phyloP scores from a whole-genome alignment of 1,139 yeast species.

The Scheffersomyces titani region DNA sequence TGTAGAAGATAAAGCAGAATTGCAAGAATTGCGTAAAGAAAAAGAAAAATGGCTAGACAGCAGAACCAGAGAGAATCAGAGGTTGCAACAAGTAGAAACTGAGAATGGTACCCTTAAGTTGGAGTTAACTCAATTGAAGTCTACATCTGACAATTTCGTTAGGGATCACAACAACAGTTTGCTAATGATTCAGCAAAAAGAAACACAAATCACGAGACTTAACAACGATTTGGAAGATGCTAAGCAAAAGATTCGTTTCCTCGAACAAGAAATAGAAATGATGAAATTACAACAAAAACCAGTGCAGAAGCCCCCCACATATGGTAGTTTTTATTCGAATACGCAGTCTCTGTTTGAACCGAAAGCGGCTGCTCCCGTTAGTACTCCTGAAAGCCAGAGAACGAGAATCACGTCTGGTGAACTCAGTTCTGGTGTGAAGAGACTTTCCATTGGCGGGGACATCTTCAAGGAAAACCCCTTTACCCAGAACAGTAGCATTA shows the following conservation, averaged over 20 bases:
- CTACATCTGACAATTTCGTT: constrained; percentile 35
- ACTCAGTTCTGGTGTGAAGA: constrained; percentile 44
- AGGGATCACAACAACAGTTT: constrained; percentile 54
- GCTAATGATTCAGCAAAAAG: constrained; percentile 61
- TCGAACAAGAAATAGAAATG: constrained; percentile 55
- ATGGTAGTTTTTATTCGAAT: not conserved
- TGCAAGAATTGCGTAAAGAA: constrained; percentile 54
- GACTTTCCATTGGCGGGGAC: constrained; percentile 46
- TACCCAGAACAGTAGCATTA: constrained; percentile 10
- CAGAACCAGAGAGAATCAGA: constrained; percentile 38
- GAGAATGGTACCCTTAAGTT: constrained; percentile 46
- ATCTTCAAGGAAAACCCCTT: constrained; percentile 17
- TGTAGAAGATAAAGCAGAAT: constrained; percentile 43
- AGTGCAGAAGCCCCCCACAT: constrained; percentile 6
- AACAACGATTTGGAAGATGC: constrained; percentile 62
- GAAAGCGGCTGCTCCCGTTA: not conserved
- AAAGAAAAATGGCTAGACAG: constrained; percentile 52
- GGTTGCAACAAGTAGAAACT: constrained; percentile 41
- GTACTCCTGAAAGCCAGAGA: constrained; percentile 10
- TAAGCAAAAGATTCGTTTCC: constrained; percentile 46
- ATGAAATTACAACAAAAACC: constrained; percentile 36
- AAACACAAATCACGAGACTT: constrained; percentile 61
- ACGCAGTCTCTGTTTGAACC: not conserved
- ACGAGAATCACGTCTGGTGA: constrained; percentile 37
- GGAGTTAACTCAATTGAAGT: constrained; percentile 37